A percentile compares a stretch with the other conserved stretches of the same genome.
Evolutionary conservation across 805 yeast species (phyloP).

Genomic region (Wickerhamiella parazyma): DNA sequence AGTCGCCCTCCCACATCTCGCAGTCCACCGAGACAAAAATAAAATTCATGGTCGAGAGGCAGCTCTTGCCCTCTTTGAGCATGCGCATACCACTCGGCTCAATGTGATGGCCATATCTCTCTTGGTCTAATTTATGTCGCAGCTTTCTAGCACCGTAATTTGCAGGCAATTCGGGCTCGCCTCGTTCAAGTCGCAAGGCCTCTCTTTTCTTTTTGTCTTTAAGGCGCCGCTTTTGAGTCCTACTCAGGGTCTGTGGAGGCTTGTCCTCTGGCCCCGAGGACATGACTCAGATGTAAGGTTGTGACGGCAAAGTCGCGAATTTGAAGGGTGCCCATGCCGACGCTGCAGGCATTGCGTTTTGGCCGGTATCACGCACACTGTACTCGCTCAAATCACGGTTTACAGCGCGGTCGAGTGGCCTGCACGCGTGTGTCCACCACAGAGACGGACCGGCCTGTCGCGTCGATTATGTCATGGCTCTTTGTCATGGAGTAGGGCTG

Average conservation of each 20-base stretch:
- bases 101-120: not conserved
- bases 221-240: not conserved
- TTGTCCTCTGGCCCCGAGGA: too few relatives aligned
- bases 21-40: constrained; percentile 4
- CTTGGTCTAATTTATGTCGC: not conserved
- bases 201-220: not conserved
- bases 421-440: too few relatives aligned
- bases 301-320: too few relatives aligned
- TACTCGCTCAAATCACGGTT: too few relatives aligned
- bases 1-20: constrained; percentile 4
- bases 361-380: too few relatives aligned
- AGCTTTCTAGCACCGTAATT: not conserved
- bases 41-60: not conserved
- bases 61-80: not conserved
- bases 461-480: too few relatives aligned
- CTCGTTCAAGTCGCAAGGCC: not conserved
- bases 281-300: not conserved
- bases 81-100: not conserved
- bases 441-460: too few relatives aligned
- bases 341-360: too few relatives aligned
- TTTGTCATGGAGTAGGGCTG: constrained; percentile 1
- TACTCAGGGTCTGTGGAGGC: not conserved
- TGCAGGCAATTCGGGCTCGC: not conserved
- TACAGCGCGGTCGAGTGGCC: too few relatives aligned
- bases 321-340: too few relatives aligned